phyloP scores from a whole-genome alignment of 768 basidiomycete species.

The Pleurotus salmoneostramineus region DNA sequence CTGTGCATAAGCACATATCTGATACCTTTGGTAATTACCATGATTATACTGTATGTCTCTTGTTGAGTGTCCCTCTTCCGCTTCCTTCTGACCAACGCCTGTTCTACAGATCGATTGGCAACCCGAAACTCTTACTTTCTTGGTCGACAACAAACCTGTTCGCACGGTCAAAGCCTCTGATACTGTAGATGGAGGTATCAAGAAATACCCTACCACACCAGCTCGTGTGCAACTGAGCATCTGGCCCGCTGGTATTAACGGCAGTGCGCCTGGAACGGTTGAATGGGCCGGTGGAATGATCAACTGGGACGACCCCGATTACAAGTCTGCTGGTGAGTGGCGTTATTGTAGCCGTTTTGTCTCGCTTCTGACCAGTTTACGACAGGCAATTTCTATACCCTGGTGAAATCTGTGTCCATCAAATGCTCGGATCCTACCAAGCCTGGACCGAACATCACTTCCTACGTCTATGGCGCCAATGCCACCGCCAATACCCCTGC shows the following conservation, averaged over 20 bases:
- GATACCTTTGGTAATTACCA: conserved; percentile 74
- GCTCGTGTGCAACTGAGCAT: conserved; percentile 77
- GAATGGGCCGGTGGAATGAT: conserved; percentile 82
- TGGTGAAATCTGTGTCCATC: conserved; percentile 58
- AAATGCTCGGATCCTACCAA: conserved; percentile 52
- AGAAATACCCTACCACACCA: conserved; percentile 72
- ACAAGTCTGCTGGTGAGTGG: conserved; percentile 51
- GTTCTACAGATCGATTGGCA: conserved; percentile 78
- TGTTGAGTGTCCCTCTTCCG: conserved; percentile 17
- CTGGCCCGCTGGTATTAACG: conserved; percentile 78
- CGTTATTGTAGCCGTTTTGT: background rate
- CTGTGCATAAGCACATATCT: conserved; percentile 38
- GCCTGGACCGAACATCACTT: conserved; percentile 44
- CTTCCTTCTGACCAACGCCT: background rate
- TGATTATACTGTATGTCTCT: conserved; percentile 61
- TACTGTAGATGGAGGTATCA: conserved; percentile 53
- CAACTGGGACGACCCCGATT: conserved; percentile 79
- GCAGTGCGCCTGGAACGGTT: conserved; percentile 63
- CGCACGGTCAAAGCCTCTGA: conserved; percentile 65
- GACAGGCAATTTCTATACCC: conserved; percentile 68
- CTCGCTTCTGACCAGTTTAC: background rate
- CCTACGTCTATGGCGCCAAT: conserved; percentile 64
- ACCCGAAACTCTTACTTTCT: conserved; percentile 59
- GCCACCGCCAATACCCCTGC: conserved; percentile 46
- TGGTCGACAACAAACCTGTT: conserved; percentile 67